Percentiles rank a stretch among this genome's conserved stretches.
Conservation (phyloP, 495 filamentous ascomycete species). For the Xylaria bambusicola region DNA sequence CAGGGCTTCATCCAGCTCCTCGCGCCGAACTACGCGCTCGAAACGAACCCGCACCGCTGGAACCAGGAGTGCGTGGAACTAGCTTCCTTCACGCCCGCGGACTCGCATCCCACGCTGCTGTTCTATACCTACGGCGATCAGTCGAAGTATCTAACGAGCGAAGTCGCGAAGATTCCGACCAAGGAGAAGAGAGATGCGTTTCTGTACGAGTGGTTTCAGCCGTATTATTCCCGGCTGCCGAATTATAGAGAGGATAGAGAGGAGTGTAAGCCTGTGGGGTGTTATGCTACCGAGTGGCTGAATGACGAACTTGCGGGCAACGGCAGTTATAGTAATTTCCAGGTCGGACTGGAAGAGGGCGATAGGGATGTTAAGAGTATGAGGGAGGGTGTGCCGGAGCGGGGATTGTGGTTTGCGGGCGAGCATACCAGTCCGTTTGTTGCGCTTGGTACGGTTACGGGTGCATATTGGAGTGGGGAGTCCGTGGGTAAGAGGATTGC, state of each 20-base stretch:
- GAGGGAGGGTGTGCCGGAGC: conserved; percentile 65
- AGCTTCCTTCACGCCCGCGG: conserved; percentile 59
- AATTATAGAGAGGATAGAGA: conserved; percentile 56
- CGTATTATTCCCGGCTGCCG: conserved; percentile 75
- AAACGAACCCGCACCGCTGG: conserved; percentile 67
- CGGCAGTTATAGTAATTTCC: conserved; percentile 92
- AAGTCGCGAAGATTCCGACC: conserved; percentile 38
- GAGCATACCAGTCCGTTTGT: conserved; percentile 94
- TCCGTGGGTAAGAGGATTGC: conserved; percentile 67
- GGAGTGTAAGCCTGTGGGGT: conserved; percentile 62
- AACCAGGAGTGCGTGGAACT: conserved; percentile 81
- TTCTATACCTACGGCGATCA: conserved; percentile 85
- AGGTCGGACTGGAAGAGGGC: conserved; percentile 70
- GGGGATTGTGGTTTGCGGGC: conserved; percentile 86
- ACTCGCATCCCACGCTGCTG: conserved; percentile 80
- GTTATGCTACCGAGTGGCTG: conserved; percentile 77
- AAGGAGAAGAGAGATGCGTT: conserved; percentile 45
- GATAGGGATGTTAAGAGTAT: conserved; percentile 73
- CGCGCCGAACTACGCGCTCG: conserved; percentile 60
- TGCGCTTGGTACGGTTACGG: conserved; percentile 81
- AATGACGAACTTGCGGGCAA: conserved; percentile 80
- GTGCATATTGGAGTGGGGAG: conserved; percentile 93
- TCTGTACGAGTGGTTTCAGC: conserved; percentile 63
- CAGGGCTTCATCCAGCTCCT: conserved; percentile 70
- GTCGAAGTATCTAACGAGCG: conserved; percentile 48